Evolutionary conservation across 176 grass and related monocot species (phyloP).

Genomic region (Urochloa ruziziensis): DNA sequence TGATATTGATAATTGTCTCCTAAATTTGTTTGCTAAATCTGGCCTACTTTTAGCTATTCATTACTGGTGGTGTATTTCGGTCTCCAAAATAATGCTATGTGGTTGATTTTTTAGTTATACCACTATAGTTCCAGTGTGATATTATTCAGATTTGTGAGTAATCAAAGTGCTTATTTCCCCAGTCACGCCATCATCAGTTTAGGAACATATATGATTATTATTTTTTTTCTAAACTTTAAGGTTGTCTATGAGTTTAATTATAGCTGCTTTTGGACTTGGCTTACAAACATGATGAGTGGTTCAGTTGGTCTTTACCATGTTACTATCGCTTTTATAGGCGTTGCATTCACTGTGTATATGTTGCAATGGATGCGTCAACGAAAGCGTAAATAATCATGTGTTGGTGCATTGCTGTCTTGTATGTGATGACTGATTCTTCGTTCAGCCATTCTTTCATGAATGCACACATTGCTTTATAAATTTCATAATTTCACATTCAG

Average conservation of each 20-base stretch:
- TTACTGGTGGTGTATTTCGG: conserved; percentile 38
- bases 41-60: conserved; percentile 35
- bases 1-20: conserved; percentile 18
- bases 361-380: conserved; percentile 57
- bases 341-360: conserved; percentile 44
- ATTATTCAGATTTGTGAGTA: no score
- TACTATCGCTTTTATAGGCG: conserved; percentile 55
- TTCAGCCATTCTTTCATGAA: background rate
- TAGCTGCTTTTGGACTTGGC: background rate
- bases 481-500: background rate
- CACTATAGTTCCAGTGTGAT: no score
- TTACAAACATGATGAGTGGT: background rate
- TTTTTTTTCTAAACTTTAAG: no score
- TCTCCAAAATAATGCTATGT: background rate
- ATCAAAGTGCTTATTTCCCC: no score
- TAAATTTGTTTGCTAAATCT: conserved; percentile 51
- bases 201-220: no score
- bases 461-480: conserved; percentile 25
- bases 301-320: background rate
- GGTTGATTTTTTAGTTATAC: background rate
- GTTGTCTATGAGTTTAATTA: no score
- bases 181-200: no score
- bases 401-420: conserved; percentile 32
- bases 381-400: conserved; percentile 50
- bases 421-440: background rate